Evolutionary conservation across 139 green algal genomes (phyloP).

Genomic region (Closterium sp.): DNA sequence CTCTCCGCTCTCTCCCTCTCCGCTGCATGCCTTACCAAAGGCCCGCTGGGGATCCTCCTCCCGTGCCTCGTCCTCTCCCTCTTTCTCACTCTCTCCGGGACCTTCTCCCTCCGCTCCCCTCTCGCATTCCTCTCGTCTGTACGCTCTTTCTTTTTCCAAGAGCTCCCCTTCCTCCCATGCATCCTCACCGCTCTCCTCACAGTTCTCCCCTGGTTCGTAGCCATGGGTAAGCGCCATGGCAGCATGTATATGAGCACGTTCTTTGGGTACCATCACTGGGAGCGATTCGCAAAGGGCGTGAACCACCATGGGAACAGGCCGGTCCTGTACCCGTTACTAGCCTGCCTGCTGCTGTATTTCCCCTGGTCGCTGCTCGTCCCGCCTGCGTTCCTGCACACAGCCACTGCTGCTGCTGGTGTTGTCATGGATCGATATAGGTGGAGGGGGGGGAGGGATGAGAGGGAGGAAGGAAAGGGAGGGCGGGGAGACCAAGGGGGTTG

Average conservation of each 20-base stretch:
- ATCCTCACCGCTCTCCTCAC: not conserved
- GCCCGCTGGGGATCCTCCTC: slow-evolving; percentile 36
- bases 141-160: slow-evolving; percentile 20
- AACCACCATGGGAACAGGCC: slow-evolving; percentile 52
- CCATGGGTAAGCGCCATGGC: slow-evolving; percentile 38
- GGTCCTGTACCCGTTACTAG: slow-evolving; percentile 19
- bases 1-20: slow-evolving; percentile 6
- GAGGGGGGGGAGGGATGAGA: not conserved
- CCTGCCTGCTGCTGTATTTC: slow-evolving; percentile 24
- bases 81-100: not conserved
- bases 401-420: not conserved
- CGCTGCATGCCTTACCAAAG: slow-evolving; percentile 34
- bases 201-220: slow-evolving; percentile 34
- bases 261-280: slow-evolving; percentile 55
- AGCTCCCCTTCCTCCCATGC: not conserved
- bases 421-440: not conserved
- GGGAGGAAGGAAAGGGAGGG: not conserved
- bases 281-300: slow-evolving; percentile 48
- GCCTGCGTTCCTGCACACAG: not conserved
- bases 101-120: not conserved
- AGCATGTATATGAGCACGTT: slow-evolving; percentile 43
- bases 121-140: slow-evolving; percentile 29
- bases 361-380: slow-evolving; percentile 45
- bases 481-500: not conserved
- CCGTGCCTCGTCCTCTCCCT: not conserved